Evolutionary conservation across 2,329 filamentous ascomycete genomes (phyloP), one percentile per base, ranked within the genome.

Genomic region (Paecilomyces dactylethromorphus): DNA sequence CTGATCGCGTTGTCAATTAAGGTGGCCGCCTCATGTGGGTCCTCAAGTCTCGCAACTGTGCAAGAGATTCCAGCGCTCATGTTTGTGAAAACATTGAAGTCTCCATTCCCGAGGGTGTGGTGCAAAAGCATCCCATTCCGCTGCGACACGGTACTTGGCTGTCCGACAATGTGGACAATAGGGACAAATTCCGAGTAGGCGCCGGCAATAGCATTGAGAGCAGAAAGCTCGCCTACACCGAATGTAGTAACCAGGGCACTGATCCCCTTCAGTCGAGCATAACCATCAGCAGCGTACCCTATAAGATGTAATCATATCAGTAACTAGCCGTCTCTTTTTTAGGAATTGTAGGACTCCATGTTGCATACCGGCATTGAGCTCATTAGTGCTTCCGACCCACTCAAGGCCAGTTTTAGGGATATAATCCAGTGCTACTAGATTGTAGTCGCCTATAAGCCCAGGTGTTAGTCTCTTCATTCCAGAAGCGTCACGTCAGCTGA

Each of bases 261-360:
- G 51, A 90, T 84, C 52, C 87, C 85, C 63, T 87, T 87, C 62
- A 89, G 81, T 61, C 88, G 82, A 58, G 87, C 87, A 68, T 91
- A 91, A 26, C 88, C 88, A 73, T 91, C 88, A 21, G 88, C 87
- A 31, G 88, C 87, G 68, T 91, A 91, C 26, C 85, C 87, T 60
- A n/a, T 11, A 8, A 21, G 24, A 4, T 24, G 55, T 13, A 57
- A 10, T 10, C 22, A 45, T 56, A n/a, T 51, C 26, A 21, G 21
- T 24, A n/a, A 22, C 26, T 10, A 10, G 22, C 15, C 3, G n/a
- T 18, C 24, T 13, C 8, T 33, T 55, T n/a, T 31, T 5, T 45
- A 8, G 13, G 13, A 56, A 13, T 21, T n/a, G 45, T 22, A n/a
- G 49, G 56, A 18, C 31, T 5, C 6, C 13, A 39, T 31, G n/a